A percentile compares a stretch with the other conserved stretches of the same genome.
Evolutionary conservation across 2,329 filamentous ascomycete genomes (phyloP).

Genomic region (Exophiala bonariae): DNA sequence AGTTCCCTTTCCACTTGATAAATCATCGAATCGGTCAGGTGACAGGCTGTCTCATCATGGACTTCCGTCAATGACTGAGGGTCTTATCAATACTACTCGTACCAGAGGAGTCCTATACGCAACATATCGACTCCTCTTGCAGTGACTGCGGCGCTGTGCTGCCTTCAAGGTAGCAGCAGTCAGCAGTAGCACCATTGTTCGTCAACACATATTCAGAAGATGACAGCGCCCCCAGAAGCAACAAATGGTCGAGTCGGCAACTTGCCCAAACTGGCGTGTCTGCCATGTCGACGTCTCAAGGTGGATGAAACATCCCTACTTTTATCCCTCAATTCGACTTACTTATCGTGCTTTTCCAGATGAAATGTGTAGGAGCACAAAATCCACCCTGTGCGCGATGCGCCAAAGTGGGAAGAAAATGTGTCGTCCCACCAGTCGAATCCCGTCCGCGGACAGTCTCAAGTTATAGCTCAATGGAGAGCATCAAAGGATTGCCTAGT

Average conservation of each 20-base stretch:
- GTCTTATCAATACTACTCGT: too few relatives aligned
- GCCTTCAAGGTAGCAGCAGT: too few relatives aligned
- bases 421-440: conserved; percentile 4
- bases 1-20: too few relatives aligned
- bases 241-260: conserved; percentile 7
- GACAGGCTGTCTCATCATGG: too few relatives aligned
- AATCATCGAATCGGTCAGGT: too few relatives aligned
- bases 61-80: too few relatives aligned
- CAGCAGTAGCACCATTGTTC: neutral
- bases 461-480: conserved; percentile 5
- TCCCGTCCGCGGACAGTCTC: neutral
- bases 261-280: conserved; percentile 9
- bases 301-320: neutral
- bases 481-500: conserved; percentile 3
- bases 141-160: too few relatives aligned
- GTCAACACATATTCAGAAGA: neutral
- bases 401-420: conserved; percentile 7
- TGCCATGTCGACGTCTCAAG: conserved; percentile 11
- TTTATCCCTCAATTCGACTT: neutral
- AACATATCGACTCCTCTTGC: too few relatives aligned
- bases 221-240: conserved; percentile 1
- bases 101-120: too few relatives aligned
- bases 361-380: conserved; percentile 10
- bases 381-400: conserved; percentile 9
- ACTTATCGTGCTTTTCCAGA: neutral